These are phyloP conservation scores for Trichosporon faecale DNA, from an alignment of 1,284 basidiomycete species.

Conservation along the genomic window DNA sequence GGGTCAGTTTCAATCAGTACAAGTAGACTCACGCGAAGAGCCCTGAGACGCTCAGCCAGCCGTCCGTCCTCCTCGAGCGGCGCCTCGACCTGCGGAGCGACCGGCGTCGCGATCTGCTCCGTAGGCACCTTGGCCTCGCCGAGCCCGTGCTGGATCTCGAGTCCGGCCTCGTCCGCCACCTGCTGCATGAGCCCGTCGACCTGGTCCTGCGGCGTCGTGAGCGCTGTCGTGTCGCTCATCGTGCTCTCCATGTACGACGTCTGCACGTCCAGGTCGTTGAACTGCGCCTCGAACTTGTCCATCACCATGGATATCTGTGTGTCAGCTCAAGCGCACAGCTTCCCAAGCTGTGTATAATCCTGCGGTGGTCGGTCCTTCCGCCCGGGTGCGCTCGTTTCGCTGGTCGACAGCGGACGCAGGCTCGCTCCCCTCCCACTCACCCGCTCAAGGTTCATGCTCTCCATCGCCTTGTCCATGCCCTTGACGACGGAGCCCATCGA, in stretches of 20 bases:
- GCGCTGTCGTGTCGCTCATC: conserved; percentile 88
- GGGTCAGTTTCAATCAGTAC: background rate
- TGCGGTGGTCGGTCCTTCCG: no score
- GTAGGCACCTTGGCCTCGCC: conserved; percentile 60
- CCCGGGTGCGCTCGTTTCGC: background rate
- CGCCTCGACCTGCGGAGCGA: conserved; percentile 43
- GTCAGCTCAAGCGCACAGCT: conserved; percentile 11
- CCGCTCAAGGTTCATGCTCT: conserved; percentile 96
- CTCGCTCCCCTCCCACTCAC: conserved; percentile 55
- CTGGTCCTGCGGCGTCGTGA: conserved; percentile 94
- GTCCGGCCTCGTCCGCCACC: conserved; percentile 95
- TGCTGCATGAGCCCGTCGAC: conserved; percentile 88
- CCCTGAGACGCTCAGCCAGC: conserved; percentile 42
- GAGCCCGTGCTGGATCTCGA: conserved; percentile 90
- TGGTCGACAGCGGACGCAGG: no score
- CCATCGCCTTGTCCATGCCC: conserved; percentile 99
- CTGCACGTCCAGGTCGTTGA: conserved; percentile 95
- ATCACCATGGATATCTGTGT: conserved; percentile 91
- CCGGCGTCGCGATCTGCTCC: conserved; percentile 45
- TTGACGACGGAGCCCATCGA: conserved; percentile 95
- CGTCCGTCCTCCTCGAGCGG: conserved; percentile 44
- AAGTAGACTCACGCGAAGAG: conserved; percentile 41
- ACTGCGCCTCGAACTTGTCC: conserved; percentile 98
- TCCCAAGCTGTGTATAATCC: no score
- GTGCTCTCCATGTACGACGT: conserved; percentile 98